Evolutionary conservation across 345 rosid species (phyloP), one percentile per base, ranked within the genome.

Genomic region (Turritis glabra): DNA sequence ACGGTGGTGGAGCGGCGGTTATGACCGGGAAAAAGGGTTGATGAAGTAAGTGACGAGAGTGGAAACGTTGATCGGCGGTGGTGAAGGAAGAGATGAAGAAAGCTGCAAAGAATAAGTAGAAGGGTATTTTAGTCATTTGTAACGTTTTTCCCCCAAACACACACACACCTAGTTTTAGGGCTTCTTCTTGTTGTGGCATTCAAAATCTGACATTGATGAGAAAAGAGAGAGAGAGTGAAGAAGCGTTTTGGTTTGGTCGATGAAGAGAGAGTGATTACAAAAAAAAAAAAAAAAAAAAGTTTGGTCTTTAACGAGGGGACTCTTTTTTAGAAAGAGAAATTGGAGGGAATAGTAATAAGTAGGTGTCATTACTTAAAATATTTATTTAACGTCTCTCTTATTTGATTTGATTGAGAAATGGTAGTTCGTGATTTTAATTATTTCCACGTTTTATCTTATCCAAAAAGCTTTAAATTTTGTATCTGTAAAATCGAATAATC

Each of bases 1-100:
- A 51, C n/a, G 73, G 74, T 1, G 89, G 82, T 11, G 96, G 85
- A 9, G 77, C 73, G 3, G 79, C 3, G 29, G 85, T 54, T 2
- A 41, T 54, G 2, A 70, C 47, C 0, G 88, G 91, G 15, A 85
- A 88, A n/a, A 88, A 80, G 0, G 97, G 96, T 19, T 87, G 97
- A 70, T 89, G 97, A 55, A 92, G 92, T 37, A 89, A 77, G 48
- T 71, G 94, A 7, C 89, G 87, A 71, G 68, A 73, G 5, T 69
- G 80, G 11, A 63, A 54, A 2, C n/a, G 70, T 44, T 35, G 71
- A 73, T 30, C 58, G 80, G 69, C 25, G 79, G 78, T 21, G 79
- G 63, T 25, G 55, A 67, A 80, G 27, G 35, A 82, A 57, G 51
- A 7, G 72, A 35, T 35, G 71, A 50, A 17, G n/a, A 46, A 18